Base-by-base conservation (phyloP, 371 early-diverging fungal genomes). In the Syncephalastrum racemosum region DNA sequence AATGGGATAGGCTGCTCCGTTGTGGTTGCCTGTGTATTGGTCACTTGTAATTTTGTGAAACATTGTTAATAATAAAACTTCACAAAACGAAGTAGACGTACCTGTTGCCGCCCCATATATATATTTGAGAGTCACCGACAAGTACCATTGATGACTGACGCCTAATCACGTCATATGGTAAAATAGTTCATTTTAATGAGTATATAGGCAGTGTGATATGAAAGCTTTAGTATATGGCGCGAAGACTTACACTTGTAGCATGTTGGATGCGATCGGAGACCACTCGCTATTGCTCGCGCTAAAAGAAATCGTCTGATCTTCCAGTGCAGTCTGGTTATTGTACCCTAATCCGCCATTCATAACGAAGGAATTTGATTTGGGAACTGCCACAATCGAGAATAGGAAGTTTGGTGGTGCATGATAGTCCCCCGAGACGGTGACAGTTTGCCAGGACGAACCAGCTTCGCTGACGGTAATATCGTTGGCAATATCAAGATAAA, bases 1-100 rank as follows among this genome's bases (percentile, higher is more conserved):
- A 31, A 31, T 31, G 2, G 36, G 36, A 10, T 31, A 31, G 5
- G 36, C 36, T 8, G 6, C 10, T 31, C 36, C 36, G 36, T 31
- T 8, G 10, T 31, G 36, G 2, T 86, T 79, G 8, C 88, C 89
- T 6, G 75, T 68, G 4, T 70, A 64, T 58, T 77, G 79, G 58
- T 92, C 90, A 53, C 85, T 84, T 1, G 88, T 84, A n/a, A 92
- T 68, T 31, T 31, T 31, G 36, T 31, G 36, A 31, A 31, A 8
- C 36, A 7, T 31, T 31, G 4, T 25, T 25, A 25, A 25, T 25
- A 25, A 25, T 5, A 25, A 5, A 25, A 25, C 4, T 2, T 25
- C 36, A 10, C 36, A 10, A 8, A 31, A 31, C 1, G 1, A 31
- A 8, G 3, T 31, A 31, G 23, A 40, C 18, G 4, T 51, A 51